phyloP scores from a whole-genome alignment of 2,329 filamentous ascomycete genomes.

The Penicillium olsonii region DNA sequence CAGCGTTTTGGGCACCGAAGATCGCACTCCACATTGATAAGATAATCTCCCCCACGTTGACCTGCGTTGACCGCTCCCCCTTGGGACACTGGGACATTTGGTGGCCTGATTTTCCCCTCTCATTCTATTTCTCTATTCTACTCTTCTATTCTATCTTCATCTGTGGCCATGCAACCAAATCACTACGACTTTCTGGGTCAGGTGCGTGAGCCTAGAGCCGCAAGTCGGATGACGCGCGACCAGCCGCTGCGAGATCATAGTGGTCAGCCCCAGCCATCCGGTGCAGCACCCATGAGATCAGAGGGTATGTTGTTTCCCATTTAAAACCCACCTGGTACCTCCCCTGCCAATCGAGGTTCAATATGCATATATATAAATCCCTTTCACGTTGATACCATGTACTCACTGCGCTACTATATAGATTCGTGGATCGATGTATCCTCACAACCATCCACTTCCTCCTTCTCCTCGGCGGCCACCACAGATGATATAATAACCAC shows the following conservation, averaged over 20 bases:
- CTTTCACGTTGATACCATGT: conserved; percentile 33
- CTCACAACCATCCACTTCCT: conserved; percentile 91
- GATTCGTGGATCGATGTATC: conserved; percentile 97
- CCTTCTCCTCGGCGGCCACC: conserved; percentile 72
- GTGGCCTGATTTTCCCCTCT: conserved; percentile 20
- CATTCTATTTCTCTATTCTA: conserved; percentile 6
- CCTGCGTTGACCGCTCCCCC: conserved; percentile 20
- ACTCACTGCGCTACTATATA: conserved; percentile 54
- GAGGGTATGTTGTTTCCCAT: conserved; percentile 40
- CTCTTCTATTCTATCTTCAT: conserved; percentile 1
- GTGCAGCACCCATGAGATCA: conserved; percentile 41
- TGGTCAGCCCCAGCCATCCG: conserved; percentile 38
- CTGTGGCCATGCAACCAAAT: conserved; percentile 40
- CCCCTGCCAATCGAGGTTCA: conserved; percentile 18
- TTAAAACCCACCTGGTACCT: conserved; percentile 16
- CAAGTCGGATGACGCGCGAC: conserved; percentile 38
- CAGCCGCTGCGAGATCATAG: conserved; percentile 32
- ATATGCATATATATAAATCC: conserved; percentile 20
- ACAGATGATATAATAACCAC: conserved; percentile 88
- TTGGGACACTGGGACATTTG: conserved; percentile 16
- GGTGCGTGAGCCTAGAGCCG: conserved; percentile 34
- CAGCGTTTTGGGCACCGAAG: conserved; percentile 23
- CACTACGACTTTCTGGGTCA: conserved; percentile 42
- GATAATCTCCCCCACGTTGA: conserved; percentile 25
- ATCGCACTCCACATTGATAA: conserved; percentile 26